phyloP scores from a whole-genome alignment of 2,329 filamentous ascomycete species.

The Pseudogymnoascus sp. region DNA sequence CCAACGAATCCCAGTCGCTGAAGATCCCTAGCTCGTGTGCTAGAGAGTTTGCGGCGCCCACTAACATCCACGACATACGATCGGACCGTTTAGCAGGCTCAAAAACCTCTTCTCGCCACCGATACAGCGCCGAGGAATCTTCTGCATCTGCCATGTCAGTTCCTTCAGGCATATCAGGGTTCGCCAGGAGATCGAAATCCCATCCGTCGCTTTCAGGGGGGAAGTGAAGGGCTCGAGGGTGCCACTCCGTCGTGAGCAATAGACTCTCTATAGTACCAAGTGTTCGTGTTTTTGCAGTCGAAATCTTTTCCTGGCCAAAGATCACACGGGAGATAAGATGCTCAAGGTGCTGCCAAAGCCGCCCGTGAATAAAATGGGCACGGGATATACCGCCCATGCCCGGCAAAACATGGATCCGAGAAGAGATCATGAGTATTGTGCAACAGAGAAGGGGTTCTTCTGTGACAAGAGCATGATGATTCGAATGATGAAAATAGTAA shows the following conservation, averaged over 20 bases:
- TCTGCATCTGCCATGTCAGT: slow-evolving; percentile 28
- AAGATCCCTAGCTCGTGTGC: slow-evolving; percentile 47
- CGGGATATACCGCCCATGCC: slow-evolving; percentile 39
- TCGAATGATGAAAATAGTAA: slow-evolving; percentile 42
- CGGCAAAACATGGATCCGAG: slow-evolving; percentile 40
- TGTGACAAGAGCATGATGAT: slow-evolving; percentile 41
- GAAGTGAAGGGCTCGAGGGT: slow-evolving; percentile 46
- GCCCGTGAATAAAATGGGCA: slow-evolving; percentile 45
- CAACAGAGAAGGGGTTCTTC: slow-evolving; percentile 46
- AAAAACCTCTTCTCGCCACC: slow-evolving; percentile 36
- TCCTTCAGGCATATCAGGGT: slow-evolving; percentile 29
- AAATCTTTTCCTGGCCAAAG: slow-evolving; percentile 45
- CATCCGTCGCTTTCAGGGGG: slow-evolving; percentile 46
- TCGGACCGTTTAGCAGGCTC: slow-evolving; percentile 47
- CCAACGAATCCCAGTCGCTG: slow-evolving; percentile 31
- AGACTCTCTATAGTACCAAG: slow-evolving; percentile 47
- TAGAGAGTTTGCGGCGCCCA: slow-evolving; percentile 46
- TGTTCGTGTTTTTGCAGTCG: slow-evolving; percentile 41
- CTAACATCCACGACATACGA: slow-evolving; percentile 53
- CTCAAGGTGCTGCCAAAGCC: slow-evolving; percentile 48
- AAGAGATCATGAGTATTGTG: slow-evolving; percentile 48
- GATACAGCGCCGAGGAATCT: slow-evolving; percentile 28
- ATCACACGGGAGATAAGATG: slow-evolving; percentile 46
- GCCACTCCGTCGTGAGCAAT: slow-evolving; percentile 49
- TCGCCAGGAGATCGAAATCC: slow-evolving; percentile 44